A percentile compares a stretch with the other conserved stretches of the same genome.
phyloP scores from a whole-genome alignment of 179 eudicot genomes.

The Beta corolliflora region DNA sequence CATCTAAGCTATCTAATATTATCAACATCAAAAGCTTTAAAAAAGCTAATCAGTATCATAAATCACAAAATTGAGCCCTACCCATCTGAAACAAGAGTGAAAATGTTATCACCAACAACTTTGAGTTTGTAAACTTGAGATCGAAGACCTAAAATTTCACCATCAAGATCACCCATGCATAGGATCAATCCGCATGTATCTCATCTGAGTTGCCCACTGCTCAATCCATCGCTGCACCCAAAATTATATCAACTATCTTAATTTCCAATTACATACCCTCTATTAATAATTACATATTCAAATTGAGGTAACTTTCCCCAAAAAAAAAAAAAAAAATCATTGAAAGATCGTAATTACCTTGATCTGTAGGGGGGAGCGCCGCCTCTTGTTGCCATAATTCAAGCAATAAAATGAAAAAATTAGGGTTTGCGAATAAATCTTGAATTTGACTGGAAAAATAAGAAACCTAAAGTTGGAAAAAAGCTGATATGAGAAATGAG shows the following conservation, averaged over 20 bases:
- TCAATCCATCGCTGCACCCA: constrained; percentile 64
- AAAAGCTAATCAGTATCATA: no score
- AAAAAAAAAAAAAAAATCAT: background rate
- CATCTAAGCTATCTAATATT: no score
- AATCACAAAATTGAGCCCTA: no score
- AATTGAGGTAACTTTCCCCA: constrained; percentile 7
- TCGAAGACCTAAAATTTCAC: constrained; percentile 69
- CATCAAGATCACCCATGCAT: constrained; percentile 80
- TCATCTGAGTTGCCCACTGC: constrained; percentile 69
- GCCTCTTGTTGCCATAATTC: constrained; percentile 44
- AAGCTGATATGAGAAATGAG: no score
- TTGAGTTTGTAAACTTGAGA: constrained; percentile 68
- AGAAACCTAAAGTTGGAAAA: background rate
- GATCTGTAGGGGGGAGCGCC: constrained; percentile 54
- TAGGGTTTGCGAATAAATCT: background rate
- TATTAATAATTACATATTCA: background rate
- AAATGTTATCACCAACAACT: no score
- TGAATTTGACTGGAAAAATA: background rate
- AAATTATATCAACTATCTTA: no score
- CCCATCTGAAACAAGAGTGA: no score
- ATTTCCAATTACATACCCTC: no score
- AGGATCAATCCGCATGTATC: constrained; percentile 85
- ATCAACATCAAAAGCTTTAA: no score
- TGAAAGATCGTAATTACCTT: constrained; percentile 30
- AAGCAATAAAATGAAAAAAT: background rate